phyloP scores from a whole-genome alignment of 768 basidiomycete species.

The Sporobolomyces pararoseus region DNA sequence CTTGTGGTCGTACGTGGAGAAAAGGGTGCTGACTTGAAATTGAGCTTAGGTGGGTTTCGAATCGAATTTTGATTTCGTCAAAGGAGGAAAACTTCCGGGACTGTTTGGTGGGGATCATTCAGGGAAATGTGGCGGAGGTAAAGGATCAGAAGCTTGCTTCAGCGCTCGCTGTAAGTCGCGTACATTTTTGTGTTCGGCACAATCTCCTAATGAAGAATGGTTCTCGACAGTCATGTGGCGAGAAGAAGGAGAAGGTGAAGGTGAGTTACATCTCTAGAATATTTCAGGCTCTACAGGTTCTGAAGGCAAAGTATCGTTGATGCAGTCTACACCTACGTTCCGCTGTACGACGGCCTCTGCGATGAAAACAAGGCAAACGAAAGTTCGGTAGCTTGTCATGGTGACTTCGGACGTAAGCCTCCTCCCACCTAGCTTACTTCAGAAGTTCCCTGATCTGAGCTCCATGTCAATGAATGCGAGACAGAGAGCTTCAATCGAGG shows the following conservation, averaged over 20 bases:
- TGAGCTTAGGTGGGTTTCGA: constrained; percentile 67
- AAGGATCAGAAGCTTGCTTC: background rate
- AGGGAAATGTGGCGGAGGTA: constrained; percentile 2
- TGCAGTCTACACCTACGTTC: constrained; percentile 26
- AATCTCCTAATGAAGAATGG: background rate
- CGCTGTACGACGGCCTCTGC: constrained; percentile 4
- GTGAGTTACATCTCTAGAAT: background rate
- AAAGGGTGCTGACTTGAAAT: too few species aligned
- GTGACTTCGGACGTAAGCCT: background rate
- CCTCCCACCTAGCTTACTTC: background rate
- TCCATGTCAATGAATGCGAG: too few species aligned
- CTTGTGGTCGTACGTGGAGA: too few species aligned
- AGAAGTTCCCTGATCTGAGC: too few species aligned
- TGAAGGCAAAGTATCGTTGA: too few species aligned
- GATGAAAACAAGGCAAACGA: background rate
- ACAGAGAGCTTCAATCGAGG: constrained; percentile 26
- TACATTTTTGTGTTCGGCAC: background rate
- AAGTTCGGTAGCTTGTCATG: constrained; percentile 10
- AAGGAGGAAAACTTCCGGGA: constrained; percentile 80
- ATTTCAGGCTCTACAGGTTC: background rate
- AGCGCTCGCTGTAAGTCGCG: constrained; percentile 5
- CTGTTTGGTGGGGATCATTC: constrained; percentile 54
- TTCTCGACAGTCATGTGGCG: constrained; percentile 18
- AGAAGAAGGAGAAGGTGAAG: constrained; percentile 10
- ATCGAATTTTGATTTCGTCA: constrained; percentile 67